Evolutionary conservation across 2,329 filamentous ascomycete species (phyloP).

Genomic region (Keithomyces neogunnii): DNA sequence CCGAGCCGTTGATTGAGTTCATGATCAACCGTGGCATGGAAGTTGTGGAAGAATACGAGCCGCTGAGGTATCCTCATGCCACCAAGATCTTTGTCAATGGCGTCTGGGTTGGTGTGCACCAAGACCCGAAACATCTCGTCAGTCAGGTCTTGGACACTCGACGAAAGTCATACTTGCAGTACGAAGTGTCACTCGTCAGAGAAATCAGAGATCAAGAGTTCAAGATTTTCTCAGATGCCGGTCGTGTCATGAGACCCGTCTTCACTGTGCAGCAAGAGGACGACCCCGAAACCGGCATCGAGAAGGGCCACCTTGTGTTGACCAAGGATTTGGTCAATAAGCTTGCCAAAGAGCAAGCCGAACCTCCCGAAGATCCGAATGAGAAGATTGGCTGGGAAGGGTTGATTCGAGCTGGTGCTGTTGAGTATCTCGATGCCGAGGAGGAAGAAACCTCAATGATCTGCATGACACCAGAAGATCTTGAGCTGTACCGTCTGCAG

Average conservation of each 20-base stretch:
- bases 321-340: slow-evolving; percentile 73
- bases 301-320: slow-evolving; percentile 66
- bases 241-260: slow-evolving; percentile 85
- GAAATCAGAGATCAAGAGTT: slow-evolving; percentile 97
- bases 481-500: slow-evolving; percentile 67
- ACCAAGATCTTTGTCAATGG: slow-evolving; percentile 99
- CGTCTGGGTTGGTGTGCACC: slow-evolving; percentile 93
- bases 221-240: slow-evolving; percentile 96
- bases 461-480: slow-evolving; percentile 93
- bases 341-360: slow-evolving; percentile 65
- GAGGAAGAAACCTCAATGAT: slow-evolving; percentile 99
- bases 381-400: slow-evolving; percentile 81
- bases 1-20: slow-evolving; percentile 85
- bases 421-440: slow-evolving; percentile 95
- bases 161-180: slow-evolving; percentile 73
- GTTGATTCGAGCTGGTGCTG: slow-evolving; percentile 72
- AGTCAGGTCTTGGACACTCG: slow-evolving; percentile 69
- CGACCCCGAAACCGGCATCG: slow-evolving; percentile 51
- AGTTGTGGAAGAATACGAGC: slow-evolving; percentile 89
- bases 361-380: slow-evolving; percentile 50
- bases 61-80: slow-evolving; percentile 74
- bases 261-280: slow-evolving; percentile 90
- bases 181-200: slow-evolving; percentile 88
- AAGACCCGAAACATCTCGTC: slow-evolving; percentile 79
- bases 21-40: slow-evolving; percentile 97